phyloP scores from a whole-genome alignment of 1,284 basidiomycete species.

The Hortiboletus rubellus region DNA sequence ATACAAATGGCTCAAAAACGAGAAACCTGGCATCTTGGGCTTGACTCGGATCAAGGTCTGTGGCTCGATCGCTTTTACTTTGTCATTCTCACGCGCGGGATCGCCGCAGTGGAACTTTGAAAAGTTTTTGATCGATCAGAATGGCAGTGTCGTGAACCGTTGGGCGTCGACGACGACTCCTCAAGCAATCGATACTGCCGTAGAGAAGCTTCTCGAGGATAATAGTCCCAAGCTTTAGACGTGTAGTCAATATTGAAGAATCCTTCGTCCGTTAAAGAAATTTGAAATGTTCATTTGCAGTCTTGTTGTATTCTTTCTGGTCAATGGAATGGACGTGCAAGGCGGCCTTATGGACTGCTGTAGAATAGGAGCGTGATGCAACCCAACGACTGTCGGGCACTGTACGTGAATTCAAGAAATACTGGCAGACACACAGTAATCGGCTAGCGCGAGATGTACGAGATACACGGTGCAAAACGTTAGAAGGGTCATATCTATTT shows the following conservation, averaged over 20 bases:
- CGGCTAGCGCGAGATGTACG: neutral
- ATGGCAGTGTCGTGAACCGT: slow-evolving; percentile 73
- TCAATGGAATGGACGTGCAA: neutral
- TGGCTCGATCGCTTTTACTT: slow-evolving; percentile 3
- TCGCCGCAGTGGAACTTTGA: slow-evolving; percentile 74
- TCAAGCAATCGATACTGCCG: slow-evolving; percentile 59
- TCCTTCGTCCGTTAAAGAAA: neutral
- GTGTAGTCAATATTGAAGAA: neutral
- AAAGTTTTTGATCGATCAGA: slow-evolving; percentile 69
- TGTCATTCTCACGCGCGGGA: neutral
- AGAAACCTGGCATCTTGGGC: slow-evolving; percentile 75
- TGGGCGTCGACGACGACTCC: slow-evolving; percentile 83
- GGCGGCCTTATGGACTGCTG: neutral
- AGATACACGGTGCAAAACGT: neutral
- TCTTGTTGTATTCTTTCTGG: neutral
- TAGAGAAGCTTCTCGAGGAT: slow-evolving; percentile 56
- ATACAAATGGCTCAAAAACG: slow-evolving; percentile 82
- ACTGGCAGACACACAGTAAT: neutral
- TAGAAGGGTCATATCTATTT: neutral
- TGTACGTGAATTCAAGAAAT: neutral
- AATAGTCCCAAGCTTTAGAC: slow-evolving; percentile 15
- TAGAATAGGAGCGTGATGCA: neutral
- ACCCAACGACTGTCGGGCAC: neutral
- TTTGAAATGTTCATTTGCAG: neutral
- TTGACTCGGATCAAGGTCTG: slow-evolving; percentile 75